Conservation (phyloP, 2,329 filamentous ascomycete genomes). For the Colletotrichum sp. region DNA sequence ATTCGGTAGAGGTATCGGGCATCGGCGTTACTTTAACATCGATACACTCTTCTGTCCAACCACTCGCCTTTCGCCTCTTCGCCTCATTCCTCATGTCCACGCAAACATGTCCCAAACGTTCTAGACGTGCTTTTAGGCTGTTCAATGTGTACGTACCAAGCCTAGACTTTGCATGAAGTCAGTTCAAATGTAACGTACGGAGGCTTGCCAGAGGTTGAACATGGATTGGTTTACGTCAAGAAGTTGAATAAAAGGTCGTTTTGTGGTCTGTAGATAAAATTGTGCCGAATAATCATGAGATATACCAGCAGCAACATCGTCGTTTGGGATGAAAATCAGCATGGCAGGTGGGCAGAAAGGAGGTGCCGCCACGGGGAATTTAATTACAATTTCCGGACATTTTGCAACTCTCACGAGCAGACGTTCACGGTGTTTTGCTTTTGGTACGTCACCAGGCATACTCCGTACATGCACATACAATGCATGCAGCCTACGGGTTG, state of each 20-base stretch:
- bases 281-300: not conserved
- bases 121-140: not conserved
- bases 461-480: not conserved
- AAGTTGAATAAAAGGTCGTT: not conserved
- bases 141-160: not conserved
- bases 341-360: not conserved
- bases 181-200: not conserved
- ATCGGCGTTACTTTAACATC: not conserved
- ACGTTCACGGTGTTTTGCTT: not conserved
- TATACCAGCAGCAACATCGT: not conserved
- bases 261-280: not conserved
- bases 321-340: not conserved
- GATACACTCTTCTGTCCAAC: not conserved
- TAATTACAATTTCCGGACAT: not conserved
- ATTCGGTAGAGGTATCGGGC: not conserved
- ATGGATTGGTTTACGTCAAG: not conserved
- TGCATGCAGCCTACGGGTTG: slow-evolving; percentile 9
- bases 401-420: not conserved
- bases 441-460: slow-evolving; percentile 11
- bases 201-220: not conserved
- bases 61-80: not conserved
- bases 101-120: not conserved
- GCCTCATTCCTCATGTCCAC: not conserved
- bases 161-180: not conserved
- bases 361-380: not conserved